Base-by-base conservation (phyloP, 2,329 filamentous ascomycete species). In the Botrytis fabae region DNA sequence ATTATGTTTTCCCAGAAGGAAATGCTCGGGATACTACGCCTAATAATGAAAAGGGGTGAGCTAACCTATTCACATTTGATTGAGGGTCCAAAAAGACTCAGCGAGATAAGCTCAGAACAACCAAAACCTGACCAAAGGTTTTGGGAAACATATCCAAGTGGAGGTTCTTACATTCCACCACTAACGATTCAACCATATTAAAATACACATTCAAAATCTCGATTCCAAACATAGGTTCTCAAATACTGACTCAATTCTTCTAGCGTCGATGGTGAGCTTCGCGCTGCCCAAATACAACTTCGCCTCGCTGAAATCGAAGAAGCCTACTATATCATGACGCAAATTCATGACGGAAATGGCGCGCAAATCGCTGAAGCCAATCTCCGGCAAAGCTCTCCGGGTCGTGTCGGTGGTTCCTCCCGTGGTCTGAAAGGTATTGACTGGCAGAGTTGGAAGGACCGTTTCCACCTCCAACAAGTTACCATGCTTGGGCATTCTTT, bases 401-500 rank as follows among this genome's bases (percentile, higher is more conserved):
- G 87, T n/a, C 87, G 86, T 74, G 82, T 87, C 38, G 89, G 88
- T 1, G 86, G 88, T 2, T 90, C 87, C 74, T 89, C 88, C 0
- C 82, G 86, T 62, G 90, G 89, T 0, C 82, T 92, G 0, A 82
- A 85, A 5, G 88, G 87, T 0, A 79, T 87, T 51, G 76, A 84
- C 70, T 92, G 89, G 90, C 75, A 80, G 0, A 80, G 82, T 16
- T 92, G 90, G 90, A 84, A 84, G 73, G 82, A 83, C 3, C 82
- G 87, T 4, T 86, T 92, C 74, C 85, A 88, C 71, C 81, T 88
- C 7, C 81, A 86, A 42, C 84, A 88, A 66, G 86, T 90, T 28
- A 92, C 89, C 1, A 84, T 88, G 73, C 87, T 90, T 76, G 90
- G 90, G 0, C 90, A 92, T 78, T 91, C 88, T 1, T 92, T 92